Conservation (phyloP, 2,329 filamentous ascomycete species). For the Aspergillus jensenii region DNA sequence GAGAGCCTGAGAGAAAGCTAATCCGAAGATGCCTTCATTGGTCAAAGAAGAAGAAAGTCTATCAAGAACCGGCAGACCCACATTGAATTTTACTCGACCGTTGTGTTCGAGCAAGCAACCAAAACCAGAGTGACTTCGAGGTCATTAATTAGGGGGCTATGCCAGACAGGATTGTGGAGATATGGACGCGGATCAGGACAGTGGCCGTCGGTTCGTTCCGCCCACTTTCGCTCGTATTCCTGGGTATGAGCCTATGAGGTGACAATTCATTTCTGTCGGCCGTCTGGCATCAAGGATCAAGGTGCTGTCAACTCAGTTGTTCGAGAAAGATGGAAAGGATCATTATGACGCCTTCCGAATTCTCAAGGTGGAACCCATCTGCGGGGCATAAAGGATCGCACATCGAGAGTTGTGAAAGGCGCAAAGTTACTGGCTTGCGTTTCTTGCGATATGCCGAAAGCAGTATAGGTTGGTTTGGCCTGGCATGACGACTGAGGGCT, state of each 20-base stretch:
- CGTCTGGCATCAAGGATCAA: not conserved
- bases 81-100: not conserved
- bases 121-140: not conserved
- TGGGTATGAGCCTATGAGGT: not conserved
- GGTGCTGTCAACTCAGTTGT: not conserved
- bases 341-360: not conserved
- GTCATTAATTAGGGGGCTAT: not conserved
- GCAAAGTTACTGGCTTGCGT: constrained; percentile 2
- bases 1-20: not conserved
- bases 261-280: not conserved
- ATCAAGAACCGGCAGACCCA: not conserved
- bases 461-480: constrained; percentile 1
- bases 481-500: not conserved
- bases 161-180: not conserved
- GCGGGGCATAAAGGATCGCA: constrained; percentile 12
- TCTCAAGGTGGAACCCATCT: constrained; percentile 3
- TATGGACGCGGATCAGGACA: too few relatives aligned
- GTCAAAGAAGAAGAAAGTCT: not conserved
- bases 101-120: not conserved
- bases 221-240: not conserved
- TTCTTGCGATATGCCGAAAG: constrained; percentile 2
- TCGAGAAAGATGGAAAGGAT: not conserved
- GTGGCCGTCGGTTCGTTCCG: not conserved
- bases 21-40: not conserved
- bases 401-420: constrained; percentile 5